A percentile compares a stretch with the other conserved stretches of the same genome.
phyloP scores from a whole-genome alignment of 345 rosid species.

The Eucalyptus shirleyi region DNA sequence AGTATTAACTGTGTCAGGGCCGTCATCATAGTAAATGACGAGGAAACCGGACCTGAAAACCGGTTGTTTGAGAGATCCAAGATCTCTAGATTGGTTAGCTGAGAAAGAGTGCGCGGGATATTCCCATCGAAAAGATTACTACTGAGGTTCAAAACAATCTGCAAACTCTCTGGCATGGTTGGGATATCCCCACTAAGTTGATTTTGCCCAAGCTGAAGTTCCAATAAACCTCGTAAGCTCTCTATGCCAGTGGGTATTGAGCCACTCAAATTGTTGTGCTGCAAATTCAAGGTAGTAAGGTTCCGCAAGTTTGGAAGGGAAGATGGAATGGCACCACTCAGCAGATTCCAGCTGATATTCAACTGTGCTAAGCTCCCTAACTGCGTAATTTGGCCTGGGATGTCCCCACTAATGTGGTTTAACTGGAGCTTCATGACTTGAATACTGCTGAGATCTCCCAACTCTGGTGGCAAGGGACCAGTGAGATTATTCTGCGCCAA shows the following conservation, averaged over 20 bases:
- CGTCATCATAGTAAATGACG: background rate
- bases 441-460: constrained; percentile 30
- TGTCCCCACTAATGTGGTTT: constrained; percentile 40
- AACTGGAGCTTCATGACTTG: constrained; percentile 31
- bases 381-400: constrained; percentile 26
- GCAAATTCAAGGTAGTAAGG: constrained; percentile 35
- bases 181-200: constrained; percentile 44
- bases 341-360: constrained; percentile 55
- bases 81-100: constrained; percentile 31
- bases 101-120: constrained; percentile 24
- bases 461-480: constrained; percentile 25
- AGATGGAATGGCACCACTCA: constrained; percentile 50
- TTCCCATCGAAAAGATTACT: constrained; percentile 38
- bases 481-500: constrained; percentile 41
- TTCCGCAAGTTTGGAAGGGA: constrained; percentile 22
- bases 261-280: constrained; percentile 43
- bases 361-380: constrained; percentile 17
- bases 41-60: constrained; percentile 39
- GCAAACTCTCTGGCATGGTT: constrained; percentile 39
- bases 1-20: constrained; percentile 49
- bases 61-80: constrained; percentile 72
- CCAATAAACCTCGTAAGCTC: constrained; percentile 23
- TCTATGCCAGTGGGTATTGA: constrained; percentile 30
- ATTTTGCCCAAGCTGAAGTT: constrained; percentile 70
- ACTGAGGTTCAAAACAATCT: constrained; percentile 70